Evolutionary conservation across 176 grass and related monocot genomes (phyloP), one percentile per base, ranked within the genome.

Genomic region (Phoenix dactylifera): DNA sequence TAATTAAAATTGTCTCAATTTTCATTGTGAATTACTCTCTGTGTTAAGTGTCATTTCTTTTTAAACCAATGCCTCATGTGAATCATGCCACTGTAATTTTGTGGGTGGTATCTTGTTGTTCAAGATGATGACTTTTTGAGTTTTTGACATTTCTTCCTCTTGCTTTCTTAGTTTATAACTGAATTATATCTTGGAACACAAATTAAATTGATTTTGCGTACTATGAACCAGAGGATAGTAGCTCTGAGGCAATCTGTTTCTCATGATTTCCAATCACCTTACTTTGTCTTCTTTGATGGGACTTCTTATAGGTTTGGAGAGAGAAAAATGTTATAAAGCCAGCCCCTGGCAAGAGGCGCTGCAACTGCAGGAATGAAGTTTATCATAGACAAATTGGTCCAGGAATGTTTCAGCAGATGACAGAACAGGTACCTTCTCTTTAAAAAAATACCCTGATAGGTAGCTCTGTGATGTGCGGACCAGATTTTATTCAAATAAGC

Each of bases 341-440:
- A 61, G 93, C 93, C 61, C 66, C 87, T 16, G 93, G 93, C 52
- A 98, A 98, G 76, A 88, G 93, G 22, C 62, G 24, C 17, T 92
- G 93, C 70, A 98, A 98, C 74, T 98, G 93, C 63, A 98, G 88
- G 63, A 92, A 98, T 19, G 93, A 98, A 90, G 88, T 98, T 69
- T 89, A 98, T 64, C 93, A 98, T 51, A 78, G 82, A 55, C 93
- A 98, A 74, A 98, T 98, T 68, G 93, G 81, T 65, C 93, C 88
- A 68, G 93, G 93, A 89, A 98, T 98, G 93, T 98, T 80, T 72
- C 93, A 98, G 68, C 93, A 98, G 58, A 89, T 98, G 93, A 92
- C 93, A 5, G 81, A 98, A 67, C 84, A 92, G 84, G 93, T 98
- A 72, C 48, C 5, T 26, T 62, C 26, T 54, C 24, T 17, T 32